A percentile compares a stretch with the other conserved stretches of the same genome.
Conservation (phyloP, 345 rosid genomes). For the Populus nigra region DNA sequence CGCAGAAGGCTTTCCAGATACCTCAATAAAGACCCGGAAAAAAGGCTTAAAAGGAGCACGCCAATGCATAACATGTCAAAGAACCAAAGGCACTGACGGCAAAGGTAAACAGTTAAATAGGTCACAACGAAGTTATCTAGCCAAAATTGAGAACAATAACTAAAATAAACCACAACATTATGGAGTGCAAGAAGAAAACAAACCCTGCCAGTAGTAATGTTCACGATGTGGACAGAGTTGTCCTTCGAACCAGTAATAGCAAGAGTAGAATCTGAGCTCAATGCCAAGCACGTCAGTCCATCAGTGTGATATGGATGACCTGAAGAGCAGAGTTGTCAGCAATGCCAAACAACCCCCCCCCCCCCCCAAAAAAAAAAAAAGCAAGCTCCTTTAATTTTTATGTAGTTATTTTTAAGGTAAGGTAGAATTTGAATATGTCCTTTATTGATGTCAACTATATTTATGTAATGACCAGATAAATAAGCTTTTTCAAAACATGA, state of each 20-base stretch:
- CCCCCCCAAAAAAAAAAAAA: not conserved
- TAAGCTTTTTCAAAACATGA: not conserved
- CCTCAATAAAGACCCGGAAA: not conserved
- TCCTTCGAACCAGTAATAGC: slow-evolving; percentile 84
- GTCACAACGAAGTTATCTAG: not conserved
- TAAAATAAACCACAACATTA: not conserved
- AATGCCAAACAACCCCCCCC: not conserved
- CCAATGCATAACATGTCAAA: not conserved
- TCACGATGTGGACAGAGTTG: slow-evolving; percentile 72
- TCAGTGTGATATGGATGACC: slow-evolving; percentile 88
- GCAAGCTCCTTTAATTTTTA: not conserved
- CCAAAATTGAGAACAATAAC: not conserved
- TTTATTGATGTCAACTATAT: not conserved
- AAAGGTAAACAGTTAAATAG: not conserved
- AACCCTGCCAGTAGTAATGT: slow-evolving; percentile 79
- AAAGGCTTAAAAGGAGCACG: not conserved
- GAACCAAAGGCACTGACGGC: not conserved
- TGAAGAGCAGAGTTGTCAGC: slow-evolving; percentile 21
- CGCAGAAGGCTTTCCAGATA: not conserved
- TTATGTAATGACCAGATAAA: not conserved
- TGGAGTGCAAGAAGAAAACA: not conserved
- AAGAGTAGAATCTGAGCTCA: slow-evolving; percentile 72
- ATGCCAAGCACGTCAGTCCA: slow-evolving; percentile 72
- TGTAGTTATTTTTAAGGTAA: not conserved
- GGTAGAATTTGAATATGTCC: not conserved